Evolutionary conservation across 2,329 filamentous ascomycete species (phyloP), one percentile per base, ranked within the genome.

Genomic region (Echinosphaeria canescens): DNA sequence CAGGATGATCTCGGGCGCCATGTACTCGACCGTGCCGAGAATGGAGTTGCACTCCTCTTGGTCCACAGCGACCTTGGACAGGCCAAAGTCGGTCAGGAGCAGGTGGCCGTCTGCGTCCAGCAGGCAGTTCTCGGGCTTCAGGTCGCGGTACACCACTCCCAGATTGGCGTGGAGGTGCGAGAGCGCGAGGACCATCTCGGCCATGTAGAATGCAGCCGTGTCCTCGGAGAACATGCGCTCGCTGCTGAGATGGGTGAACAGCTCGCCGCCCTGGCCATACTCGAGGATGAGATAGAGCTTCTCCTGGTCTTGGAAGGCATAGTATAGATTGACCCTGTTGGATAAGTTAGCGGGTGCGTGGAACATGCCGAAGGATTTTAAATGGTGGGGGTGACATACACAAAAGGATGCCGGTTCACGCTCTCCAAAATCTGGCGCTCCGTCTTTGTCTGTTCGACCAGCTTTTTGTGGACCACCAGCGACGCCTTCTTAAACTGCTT

Each of bases 401-500:
- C 84, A 45, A 98, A 98, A 0, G 88, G 85, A 47, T 98, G 88
- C 18, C 84, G 68, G 49, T 90, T 95, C 48, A 98, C 80, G 31
- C 79, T 90, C 54, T 98, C 88, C 27, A 98, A 62, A 29, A 98
- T 92, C 39, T 75, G 73, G 26, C 88, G 76, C 54, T 98, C 88
- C 3, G 85, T 95, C 59, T 90, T 92, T 30, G 88, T 95, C 54
- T 95, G 88, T 52, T 95, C 84, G 27, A 98, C 70, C 17, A 95
- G 65, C 47, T 84, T 82, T 60, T 92, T 93, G 51, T 93, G 84
- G 22, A 98, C 80, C 1, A 84, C 81, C 27, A 98, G 57, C 7
- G 82, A 91, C 1, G 90, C 88, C 53, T 98, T 98, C 48, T 85
- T 88, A 53, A 98, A 88, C 50, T 95, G 85, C 56, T 98, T 98